phyloP scores from a whole-genome alignment of 1,284 basidiomycete species.

The Schizophyllum amplum region DNA sequence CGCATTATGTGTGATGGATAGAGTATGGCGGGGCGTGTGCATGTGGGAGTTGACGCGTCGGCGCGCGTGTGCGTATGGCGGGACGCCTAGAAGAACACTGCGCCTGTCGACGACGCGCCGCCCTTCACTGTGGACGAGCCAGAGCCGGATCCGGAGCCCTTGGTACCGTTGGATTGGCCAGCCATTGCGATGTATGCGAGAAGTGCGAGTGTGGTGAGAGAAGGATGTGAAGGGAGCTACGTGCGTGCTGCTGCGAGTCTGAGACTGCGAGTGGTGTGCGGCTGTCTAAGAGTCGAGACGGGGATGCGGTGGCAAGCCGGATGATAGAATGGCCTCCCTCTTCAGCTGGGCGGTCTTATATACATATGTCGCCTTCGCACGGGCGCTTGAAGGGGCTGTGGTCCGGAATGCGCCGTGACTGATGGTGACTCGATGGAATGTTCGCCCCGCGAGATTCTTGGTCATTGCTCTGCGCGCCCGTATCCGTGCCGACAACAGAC shows the following conservation, averaged over 20 bases:
- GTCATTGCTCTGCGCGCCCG: neutral
- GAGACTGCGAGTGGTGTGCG: constrained; percentile 2
- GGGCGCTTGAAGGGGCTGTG: neutral
- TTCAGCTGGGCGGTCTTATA: neutral
- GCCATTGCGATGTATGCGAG: constrained; percentile 24
- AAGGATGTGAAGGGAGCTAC: constrained; percentile 9
- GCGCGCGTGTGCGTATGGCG: constrained; percentile 1
- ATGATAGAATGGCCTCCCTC: neutral
- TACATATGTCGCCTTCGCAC: neutral
- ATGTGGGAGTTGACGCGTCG: neutral
- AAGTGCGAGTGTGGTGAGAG: constrained; percentile 11
- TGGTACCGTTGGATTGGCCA: constrained; percentile 24
- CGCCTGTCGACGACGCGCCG: constrained; percentile 33
- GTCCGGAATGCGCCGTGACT: neutral
- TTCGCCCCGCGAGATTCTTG: neutral
- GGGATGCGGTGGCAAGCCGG: neutral
- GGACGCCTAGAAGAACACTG: constrained; percentile 40
- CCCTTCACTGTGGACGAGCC: constrained; percentile 33
- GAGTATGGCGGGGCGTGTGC: constrained; percentile 2
- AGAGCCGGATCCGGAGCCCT: constrained; percentile 26
- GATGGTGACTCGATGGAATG: neutral
- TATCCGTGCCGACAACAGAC: neutral
- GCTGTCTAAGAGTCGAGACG: neutral
- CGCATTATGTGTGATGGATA: neutral
- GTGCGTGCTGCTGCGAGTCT: constrained; percentile 6